Base-by-base conservation (phyloP, 306 rosid species). In the Fagus sylvatica region DNA sequence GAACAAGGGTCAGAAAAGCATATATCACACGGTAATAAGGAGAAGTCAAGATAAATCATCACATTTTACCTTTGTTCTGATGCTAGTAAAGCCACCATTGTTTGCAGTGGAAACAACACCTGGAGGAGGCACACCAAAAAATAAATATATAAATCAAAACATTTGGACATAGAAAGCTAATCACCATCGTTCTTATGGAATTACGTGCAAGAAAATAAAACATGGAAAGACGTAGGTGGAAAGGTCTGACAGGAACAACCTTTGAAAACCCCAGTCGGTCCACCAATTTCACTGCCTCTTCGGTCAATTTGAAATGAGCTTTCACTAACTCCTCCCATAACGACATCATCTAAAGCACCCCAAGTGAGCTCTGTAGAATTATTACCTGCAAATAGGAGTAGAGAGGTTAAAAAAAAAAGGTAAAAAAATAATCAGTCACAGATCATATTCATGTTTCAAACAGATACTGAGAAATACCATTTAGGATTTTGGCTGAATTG, bases 271-370 rank as follows among this genome's bases (percentile, higher is more conserved):
- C 98, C 97, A 69, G 89, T 87, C 56, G 95, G 93, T 79, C 85
- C 89, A 68, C 95, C 93, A 81, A 75, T 79, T 94, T 94, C 97
- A 71, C 90, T 81, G 7, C 97, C 95, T 4, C 37, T 92, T 85
- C 84, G 89, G 71, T 92, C 97, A 53, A 92, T 77, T 78, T 87
- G 95, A 73, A 89, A 94, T 75, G 82, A 77, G 80, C 98, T 90
- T 89, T 94, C 97, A 88, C 97, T 94, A 74, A 94, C 95, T 71
- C 98, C 97, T 36, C 98, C 98, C 98, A 94, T 94, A 61, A 94
- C 98, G 75, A 94, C 97, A 71, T 94, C 98, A 82, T 94, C 98
- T 76, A 94, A 85, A 83, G 98, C 91, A 69, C 98, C 97, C 97
- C 97, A 94, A 79, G 91, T 8, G 74, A 89, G 89, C 73, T 87